Evolutionary conservation across 2,329 filamentous ascomycete species (phyloP).

Genomic region (Fusarium drepaniforme): DNA sequence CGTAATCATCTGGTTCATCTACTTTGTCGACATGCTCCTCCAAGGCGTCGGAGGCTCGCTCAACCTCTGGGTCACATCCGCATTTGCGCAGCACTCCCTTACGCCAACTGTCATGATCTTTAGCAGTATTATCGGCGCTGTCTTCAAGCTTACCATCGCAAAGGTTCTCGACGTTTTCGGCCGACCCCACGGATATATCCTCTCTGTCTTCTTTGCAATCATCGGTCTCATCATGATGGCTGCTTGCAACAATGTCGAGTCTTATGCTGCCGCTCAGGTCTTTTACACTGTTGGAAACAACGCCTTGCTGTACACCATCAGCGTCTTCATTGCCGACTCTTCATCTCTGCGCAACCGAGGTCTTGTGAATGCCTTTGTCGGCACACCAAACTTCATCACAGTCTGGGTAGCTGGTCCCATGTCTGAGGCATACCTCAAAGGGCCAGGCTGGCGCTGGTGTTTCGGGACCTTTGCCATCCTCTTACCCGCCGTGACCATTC

Average conservation of each 20-base stretch:
- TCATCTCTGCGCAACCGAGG: conserved; percentile 72
- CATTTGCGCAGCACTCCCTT: conserved; percentile 64
- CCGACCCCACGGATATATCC: conserved; percentile 69
- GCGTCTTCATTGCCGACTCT: conserved; percentile 76
- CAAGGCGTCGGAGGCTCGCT: conserved; percentile 43
- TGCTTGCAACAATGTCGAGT: conserved; percentile 57
- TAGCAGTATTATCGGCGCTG: conserved; percentile 64
- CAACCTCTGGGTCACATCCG: conserved; percentile 58
- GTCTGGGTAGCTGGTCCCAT: conserved; percentile 48
- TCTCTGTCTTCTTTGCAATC: conserved; percentile 63
- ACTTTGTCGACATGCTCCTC: not conserved
- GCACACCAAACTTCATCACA: conserved; percentile 71
- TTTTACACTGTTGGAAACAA: conserved; percentile 73
- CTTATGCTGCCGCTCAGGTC: conserved; percentile 69
- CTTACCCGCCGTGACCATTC: conserved; percentile 57
- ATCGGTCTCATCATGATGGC: conserved; percentile 72
- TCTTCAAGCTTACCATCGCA: conserved; percentile 71
- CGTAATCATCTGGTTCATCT: conserved; percentile 19
- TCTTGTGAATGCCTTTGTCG: conserved; percentile 63
- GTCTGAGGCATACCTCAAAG: conserved; percentile 41
- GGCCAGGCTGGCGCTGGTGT: conserved; percentile 47
- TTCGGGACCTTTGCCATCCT: conserved; percentile 71
- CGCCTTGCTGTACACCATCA: conserved; percentile 71
- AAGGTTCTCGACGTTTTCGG: conserved; percentile 75
- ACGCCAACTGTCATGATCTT: conserved; percentile 64